Base-by-base conservation (phyloP, 257 asterid species). In the Fraxinus excelsior region DNA sequence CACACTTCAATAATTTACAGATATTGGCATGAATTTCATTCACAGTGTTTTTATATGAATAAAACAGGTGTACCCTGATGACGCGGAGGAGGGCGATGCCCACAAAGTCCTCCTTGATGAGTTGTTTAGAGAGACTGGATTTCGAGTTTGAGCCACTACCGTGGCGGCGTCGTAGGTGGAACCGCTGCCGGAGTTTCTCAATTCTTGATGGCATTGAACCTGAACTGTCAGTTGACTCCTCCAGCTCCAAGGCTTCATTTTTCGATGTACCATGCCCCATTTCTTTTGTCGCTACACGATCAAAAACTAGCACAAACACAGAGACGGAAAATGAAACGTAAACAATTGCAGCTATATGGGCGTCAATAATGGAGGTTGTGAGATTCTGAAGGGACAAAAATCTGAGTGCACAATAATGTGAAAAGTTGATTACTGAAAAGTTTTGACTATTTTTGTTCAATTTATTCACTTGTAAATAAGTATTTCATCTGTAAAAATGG, bases 11-110 rank as follows among this genome's bases (percentile, higher is more conserved):
- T n/a, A 40, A 32, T 49, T n/a, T 67, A 62, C 10, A 40, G n/a
- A 13, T 37, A 38, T 51, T 51, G 13, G 16, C 21, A 34, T 34
- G 23, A 9, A 74, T 38, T 62, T 10, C n/a, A 25, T 32, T 31
- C 49, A 14, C 35, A 11, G 16, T 34, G 58, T 46, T n/a, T n/a
- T 46, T 46, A 46, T 46, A 16, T 16, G 12, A 34, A 19, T 0
- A 7, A 38, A 7, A 3, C 1, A 26, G 44, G 8, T 21, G 49
- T 91, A 95, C 98, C 40, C 82, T 69, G 85, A 89, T 85, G 80
- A 96, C 71, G 42, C 91, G 90, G 70, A 96, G 83, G 51, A 89
- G 86, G 37, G 99, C 97, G 89, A 96, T 89, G 73, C 99, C 99
- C 70, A 97, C 94, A 80, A 96, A 93, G 72, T 90, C 91, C 25